These are phyloP conservation scores for Chaetomium sp. DNA, from an alignment of 2,329 filamentous ascomycete genomes.

Conservation along the genomic window DNA sequence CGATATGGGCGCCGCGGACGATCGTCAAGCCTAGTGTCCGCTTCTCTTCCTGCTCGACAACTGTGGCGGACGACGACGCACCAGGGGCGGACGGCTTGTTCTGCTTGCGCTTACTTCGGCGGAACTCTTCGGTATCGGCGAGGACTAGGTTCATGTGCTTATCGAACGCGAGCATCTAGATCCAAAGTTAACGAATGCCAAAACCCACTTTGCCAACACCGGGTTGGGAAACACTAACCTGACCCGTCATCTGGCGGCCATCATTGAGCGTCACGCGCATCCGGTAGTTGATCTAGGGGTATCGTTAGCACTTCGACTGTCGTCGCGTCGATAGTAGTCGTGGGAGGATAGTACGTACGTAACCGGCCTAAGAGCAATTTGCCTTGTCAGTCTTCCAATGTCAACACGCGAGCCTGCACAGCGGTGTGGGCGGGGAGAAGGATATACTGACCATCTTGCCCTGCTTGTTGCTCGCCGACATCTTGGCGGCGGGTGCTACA, in stretches of 20 bases:
- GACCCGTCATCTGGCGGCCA: conserved; percentile 82
- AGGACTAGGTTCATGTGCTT: conserved; percentile 99
- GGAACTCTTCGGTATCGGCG: conserved; percentile 97
- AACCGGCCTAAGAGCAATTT: conserved; percentile 55
- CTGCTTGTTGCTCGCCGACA: conserved; percentile 78
- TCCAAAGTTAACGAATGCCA: conserved; percentile 29
- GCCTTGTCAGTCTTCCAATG: conserved; percentile 52
- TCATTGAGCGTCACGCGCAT: conserved; percentile 96
- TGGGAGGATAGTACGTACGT: conserved; percentile 48
- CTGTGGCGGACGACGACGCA: conserved; percentile 52
- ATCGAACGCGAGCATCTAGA: conserved; percentile 95
- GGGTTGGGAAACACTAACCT: conserved; percentile 4
- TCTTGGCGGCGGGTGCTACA: conserved; percentile 43
- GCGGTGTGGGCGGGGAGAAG: conserved; percentile 29
- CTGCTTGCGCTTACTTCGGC: conserved; percentile 79
- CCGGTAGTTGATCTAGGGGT: conserved; percentile 87
- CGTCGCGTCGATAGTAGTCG: background rate
- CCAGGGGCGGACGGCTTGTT: conserved; percentile 63
- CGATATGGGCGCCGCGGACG: conserved; percentile 87
- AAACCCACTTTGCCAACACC: background rate
- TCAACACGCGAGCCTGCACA: conserved; percentile 39
- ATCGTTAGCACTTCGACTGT: conserved; percentile 9
- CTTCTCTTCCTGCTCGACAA: conserved; percentile 89
- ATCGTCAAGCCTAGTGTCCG: conserved; percentile 93
- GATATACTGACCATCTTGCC: conserved; percentile 89